Percentiles rank a stretch among this genome's conserved stretches.
Conservation (phyloP, 2,329 filamentous ascomycete species). For the Colletotrichum gigasporum region DNA sequence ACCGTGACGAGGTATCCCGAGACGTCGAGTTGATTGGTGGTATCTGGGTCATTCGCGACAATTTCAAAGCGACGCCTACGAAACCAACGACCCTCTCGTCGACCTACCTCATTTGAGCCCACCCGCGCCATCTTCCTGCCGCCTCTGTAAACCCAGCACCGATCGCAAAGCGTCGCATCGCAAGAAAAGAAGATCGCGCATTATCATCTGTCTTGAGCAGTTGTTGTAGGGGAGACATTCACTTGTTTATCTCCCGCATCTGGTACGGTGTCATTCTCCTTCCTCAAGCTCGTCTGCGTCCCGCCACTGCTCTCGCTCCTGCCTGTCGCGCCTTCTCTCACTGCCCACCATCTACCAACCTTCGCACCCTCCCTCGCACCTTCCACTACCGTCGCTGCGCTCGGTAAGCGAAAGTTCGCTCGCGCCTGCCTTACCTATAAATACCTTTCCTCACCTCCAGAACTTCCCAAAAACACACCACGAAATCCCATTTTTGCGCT, state of each 20-base stretch:
- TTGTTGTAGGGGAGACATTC: slow-evolving; percentile 87
- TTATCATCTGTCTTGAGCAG: slow-evolving; percentile 41
- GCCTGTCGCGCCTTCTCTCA: neutral
- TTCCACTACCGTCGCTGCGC: too few species aligned
- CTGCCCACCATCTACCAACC: neutral
- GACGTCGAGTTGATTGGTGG: slow-evolving; percentile 30
- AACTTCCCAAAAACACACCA: neutral
- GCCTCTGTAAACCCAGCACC: neutral
- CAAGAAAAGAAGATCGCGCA: slow-evolving; percentile 4
- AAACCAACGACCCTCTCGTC: slow-evolving; percentile 24
- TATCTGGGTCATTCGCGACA: slow-evolving; percentile 31
- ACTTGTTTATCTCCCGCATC: slow-evolving; percentile 94
- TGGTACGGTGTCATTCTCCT: slow-evolving; percentile 57
- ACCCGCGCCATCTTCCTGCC: neutral
- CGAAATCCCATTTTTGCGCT: neutral
- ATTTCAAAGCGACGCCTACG: slow-evolving; percentile 23
- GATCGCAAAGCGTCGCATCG: slow-evolving; percentile 5
- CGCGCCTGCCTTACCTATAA: neutral
- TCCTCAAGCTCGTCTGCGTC: slow-evolving; percentile 21
- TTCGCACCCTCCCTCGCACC: too few species aligned
- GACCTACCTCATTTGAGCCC: slow-evolving; percentile 22
- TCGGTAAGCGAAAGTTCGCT: too few species aligned
- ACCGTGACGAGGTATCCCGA: slow-evolving; percentile 31
- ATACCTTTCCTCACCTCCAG: neutral
- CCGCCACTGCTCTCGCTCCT: neutral